phyloP scores from a whole-genome alignment of 169 alveolate genomes.

The Eimeria maxima region DNA sequence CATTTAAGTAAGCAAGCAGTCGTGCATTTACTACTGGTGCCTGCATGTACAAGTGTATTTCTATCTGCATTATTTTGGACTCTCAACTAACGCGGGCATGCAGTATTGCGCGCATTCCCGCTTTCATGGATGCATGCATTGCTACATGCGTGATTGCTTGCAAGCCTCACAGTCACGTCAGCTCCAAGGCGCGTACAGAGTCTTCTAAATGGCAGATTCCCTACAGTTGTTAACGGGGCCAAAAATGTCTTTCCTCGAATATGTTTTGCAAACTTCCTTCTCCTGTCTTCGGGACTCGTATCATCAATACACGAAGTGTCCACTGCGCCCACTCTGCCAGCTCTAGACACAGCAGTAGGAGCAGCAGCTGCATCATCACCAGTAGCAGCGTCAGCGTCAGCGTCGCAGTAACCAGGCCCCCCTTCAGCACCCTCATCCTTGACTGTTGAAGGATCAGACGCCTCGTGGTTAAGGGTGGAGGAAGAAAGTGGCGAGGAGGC shows the following conservation, averaged over 20 bases:
- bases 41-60: background rate
- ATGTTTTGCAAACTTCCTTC: background rate
- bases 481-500: background rate
- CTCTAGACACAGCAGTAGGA: background rate
- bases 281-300: background rate
- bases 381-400: background rate
- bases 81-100: background rate
- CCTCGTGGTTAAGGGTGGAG: background rate
- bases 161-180: conserved; percentile 81
- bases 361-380: background rate
- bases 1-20: background rate
- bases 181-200: conserved; percentile 84
- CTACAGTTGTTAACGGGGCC: conserved; percentile 91
- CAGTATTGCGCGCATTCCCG: background rate
- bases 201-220: conserved; percentile 89
- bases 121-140: background rate
- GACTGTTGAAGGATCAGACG: background rate
- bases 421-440: background rate
- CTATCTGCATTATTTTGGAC: background rate
- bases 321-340: conserved; percentile 30
- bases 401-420: background rate
- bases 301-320: background rate
- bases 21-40: background rate
- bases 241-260: conserved; percentile 61
- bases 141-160: background rate